A percentile compares a stretch with the other conserved stretches of the same genome.
phyloP scores from a whole-genome alignment of 352 stramenopile species.

The Phytophthora megakarya region DNA sequence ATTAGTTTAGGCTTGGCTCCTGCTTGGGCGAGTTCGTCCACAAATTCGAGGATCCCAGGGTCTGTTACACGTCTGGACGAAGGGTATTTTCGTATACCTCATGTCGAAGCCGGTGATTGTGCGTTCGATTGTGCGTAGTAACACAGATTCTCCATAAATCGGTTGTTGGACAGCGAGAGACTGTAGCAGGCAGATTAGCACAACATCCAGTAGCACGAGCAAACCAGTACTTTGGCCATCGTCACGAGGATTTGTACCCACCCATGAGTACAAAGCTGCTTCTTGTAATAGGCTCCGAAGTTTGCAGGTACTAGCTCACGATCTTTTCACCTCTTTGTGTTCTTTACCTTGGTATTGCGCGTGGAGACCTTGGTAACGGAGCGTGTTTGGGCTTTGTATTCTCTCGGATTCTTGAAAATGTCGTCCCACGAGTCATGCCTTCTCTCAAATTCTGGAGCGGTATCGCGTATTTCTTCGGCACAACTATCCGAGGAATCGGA shows the following conservation, averaged over 20 bases:
- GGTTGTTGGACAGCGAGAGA: not conserved
- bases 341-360: not conserved
- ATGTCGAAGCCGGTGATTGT: slow-evolving; percentile 1
- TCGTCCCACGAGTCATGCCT: slow-evolving; percentile 3
- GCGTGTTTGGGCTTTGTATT: not conserved
- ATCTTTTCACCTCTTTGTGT: slow-evolving; percentile 4
- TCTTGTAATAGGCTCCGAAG: slow-evolving; percentile 9
- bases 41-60: slow-evolving; percentile 3
- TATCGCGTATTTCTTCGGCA: not conserved
- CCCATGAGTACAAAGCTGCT: not conserved
- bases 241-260: not conserved
- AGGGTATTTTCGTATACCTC: slow-evolving; percentile 2
- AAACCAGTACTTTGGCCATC: not conserved
- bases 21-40: slow-evolving; percentile 8
- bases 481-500: slow-evolving; percentile 1
- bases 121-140: slow-evolving; percentile 5
- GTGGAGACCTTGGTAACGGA: not conserved
- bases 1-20: slow-evolving; percentile 1
- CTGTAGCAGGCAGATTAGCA: not conserved
- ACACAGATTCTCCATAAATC: not conserved
- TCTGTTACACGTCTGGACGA: not conserved
- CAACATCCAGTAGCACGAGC: not conserved
- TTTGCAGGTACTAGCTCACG: not conserved
- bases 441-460: not conserved
- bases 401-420: not conserved